A percentile compares a stretch with the other conserved stretches of the same genome.
phyloP scores from a whole-genome alignment of 306 rosid genomes.

The Rosa chinensis region DNA sequence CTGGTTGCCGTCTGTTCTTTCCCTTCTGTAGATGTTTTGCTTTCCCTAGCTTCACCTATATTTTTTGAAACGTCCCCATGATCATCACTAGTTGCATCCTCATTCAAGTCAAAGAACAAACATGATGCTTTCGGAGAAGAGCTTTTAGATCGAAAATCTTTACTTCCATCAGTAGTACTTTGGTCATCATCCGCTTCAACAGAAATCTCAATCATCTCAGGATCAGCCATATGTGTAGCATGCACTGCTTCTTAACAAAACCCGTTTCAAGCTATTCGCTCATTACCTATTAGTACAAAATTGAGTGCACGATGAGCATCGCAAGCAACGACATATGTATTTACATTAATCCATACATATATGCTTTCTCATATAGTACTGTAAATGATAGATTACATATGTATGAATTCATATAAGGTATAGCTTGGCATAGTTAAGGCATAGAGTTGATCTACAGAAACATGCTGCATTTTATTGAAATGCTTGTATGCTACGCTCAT shows the following conservation, averaged over 20 bases:
- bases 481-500: background rate
- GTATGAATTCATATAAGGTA: background rate
- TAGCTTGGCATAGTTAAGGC: background rate
- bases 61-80: background rate
- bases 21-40: conserved; percentile 1
- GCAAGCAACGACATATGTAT: background rate
- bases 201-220: conserved; percentile 10
- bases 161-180: conserved; percentile 11
- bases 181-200: background rate
- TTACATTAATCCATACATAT: background rate
- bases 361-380: background rate
- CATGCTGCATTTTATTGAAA: background rate
- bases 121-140: conserved; percentile 9
- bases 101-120: conserved; percentile 34
- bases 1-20: conserved; percentile 31
- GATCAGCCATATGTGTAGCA: conserved; percentile 14
- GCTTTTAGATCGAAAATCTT: conserved; percentile 15
- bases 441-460: background rate
- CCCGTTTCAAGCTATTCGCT: background rate
- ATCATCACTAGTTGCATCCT: conserved; percentile 23
- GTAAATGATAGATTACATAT: too few species aligned
- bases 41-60: background rate
- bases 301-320: background rate
- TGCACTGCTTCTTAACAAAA: background rate
- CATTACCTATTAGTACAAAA: background rate